A percentile compares a stretch with the other conserved stretches of the same genome.
Evolutionary conservation across 495 filamentous ascomycete genomes (phyloP).

Genomic region (Xeromyces bisporus): DNA sequence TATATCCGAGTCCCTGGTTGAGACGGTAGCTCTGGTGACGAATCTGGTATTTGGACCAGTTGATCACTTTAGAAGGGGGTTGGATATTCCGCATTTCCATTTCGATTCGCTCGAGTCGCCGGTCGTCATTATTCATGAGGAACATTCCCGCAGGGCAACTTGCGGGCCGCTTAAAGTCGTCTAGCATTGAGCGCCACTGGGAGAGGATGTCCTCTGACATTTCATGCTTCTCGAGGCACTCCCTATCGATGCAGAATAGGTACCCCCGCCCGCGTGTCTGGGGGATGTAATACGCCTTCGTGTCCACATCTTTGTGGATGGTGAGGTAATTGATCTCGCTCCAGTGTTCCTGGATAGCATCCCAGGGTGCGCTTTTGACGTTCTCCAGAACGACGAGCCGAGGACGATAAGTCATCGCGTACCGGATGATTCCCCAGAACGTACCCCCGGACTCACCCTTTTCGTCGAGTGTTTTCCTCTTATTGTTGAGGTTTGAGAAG

Average conservation of each 20-base stretch:
- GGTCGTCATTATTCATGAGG: constrained; percentile 40
- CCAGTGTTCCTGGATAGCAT: constrained; percentile 32
- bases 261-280: constrained; percentile 64
- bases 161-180: constrained; percentile 34
- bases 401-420: constrained; percentile 38
- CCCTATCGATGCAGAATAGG: constrained; percentile 42
- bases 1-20: constrained; percentile 28
- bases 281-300: constrained; percentile 63
- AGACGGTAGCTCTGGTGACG: constrained; percentile 37
- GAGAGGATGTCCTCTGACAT: constrained; percentile 5
- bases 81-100: constrained; percentile 17
- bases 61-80: constrained; percentile 8
- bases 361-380: constrained; percentile 48
- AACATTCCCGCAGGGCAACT: constrained; percentile 50
- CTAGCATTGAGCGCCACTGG: constrained; percentile 24
- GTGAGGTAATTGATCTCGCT: constrained; percentile 38
- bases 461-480: constrained; percentile 23
- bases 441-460: constrained; percentile 55
- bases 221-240: constrained; percentile 9
- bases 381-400: constrained; percentile 62
- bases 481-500: constrained; percentile 32
- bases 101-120: constrained; percentile 32
- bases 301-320: constrained; percentile 34
- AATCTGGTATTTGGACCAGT: constrained; percentile 41
- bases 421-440: constrained; percentile 44